Conservation (phyloP, 805 yeast genomes). For the Saccharomycopsis capsularis region DNA sequence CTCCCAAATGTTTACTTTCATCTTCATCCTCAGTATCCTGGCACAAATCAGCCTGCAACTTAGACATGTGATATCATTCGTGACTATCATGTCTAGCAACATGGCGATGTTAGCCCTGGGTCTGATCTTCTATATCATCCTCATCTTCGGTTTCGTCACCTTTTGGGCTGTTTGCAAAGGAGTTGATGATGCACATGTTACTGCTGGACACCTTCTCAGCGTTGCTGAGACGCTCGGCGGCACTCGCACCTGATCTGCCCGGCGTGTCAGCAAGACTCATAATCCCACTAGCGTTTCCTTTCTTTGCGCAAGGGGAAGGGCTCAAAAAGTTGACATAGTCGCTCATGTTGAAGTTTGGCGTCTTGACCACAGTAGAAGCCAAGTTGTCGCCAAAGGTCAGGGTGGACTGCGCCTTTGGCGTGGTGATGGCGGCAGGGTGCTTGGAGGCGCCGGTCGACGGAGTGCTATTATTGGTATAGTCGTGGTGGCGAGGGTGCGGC, state of each 20-base stretch:
- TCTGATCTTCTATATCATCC: too few relatives aligned
- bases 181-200: slow-evolving; percentile 3
- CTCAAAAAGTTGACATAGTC: slow-evolving; percentile 77
- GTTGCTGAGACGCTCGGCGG: slow-evolving; percentile 3
- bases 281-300: not conserved
- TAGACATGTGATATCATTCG: too few relatives aligned
- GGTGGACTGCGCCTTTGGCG: slow-evolving; percentile 24
- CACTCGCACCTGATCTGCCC: not conserved
- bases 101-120: too few relatives aligned
- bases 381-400: slow-evolving; percentile 22
- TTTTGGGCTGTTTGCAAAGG: slow-evolving; percentile 24
- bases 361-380: slow-evolving; percentile 27
- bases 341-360: slow-evolving; percentile 73
- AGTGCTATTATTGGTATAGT: not conserved
- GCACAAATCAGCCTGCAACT: too few relatives aligned
- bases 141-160: slow-evolving; percentile 26
- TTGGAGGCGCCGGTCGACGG: not conserved
- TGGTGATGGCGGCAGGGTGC: slow-evolving; percentile 24
- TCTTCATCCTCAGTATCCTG: too few relatives aligned
- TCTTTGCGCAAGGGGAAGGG: slow-evolving; percentile 45
- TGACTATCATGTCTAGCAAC: too few relatives aligned
- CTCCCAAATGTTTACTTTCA: too few relatives aligned
- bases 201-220: slow-evolving; percentile 4
- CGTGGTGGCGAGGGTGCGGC: not conserved
- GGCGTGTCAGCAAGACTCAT: not conserved